Base-by-base conservation (phyloP, 1,284 basidiomycete species). In the Microbotryum violaceum region DNA sequence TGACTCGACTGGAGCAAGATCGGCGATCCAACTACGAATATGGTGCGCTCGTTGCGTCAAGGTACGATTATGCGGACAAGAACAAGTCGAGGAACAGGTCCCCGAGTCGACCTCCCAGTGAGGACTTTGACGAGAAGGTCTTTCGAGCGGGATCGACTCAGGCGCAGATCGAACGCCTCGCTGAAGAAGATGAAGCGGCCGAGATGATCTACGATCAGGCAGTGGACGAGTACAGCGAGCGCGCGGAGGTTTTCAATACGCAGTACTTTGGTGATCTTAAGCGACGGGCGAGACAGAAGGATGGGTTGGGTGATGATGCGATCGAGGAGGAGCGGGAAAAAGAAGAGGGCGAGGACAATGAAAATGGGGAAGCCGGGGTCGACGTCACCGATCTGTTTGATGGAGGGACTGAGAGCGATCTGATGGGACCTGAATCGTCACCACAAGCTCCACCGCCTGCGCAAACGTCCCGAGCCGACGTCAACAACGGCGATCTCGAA, bases 1-100 rank as follows among this genome's bases (percentile, higher is more conserved):
- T 69, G 37, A 70, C 69, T 23, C 67, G 73, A 8, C 60, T 73
- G 52, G 53, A 61, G 6, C 56, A 71, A 4, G 75, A 82, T 45
- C 85, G 88, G 73, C 79, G 79, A 52, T 85, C 82, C 70, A 81
- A 80, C 61, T 70, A 79, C 79, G n/a, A 82, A 79, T 37, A 78
- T 85, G 72, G 81, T 5, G 82, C 80, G 10, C 91, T 60, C 48
- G 16, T 49, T 62, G 50, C 70, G 75, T 49, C 37, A 14, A 42
- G 12, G 37, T 42, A 42, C 37, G 37, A 42, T 10, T 42, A 18
- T 18, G 16, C 37, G 14, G 18, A 18, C 37, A 42, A 42, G 37
- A 18, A 18, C 37, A 42, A 42, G 14, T 42, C 37, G 3, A 42
- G 12, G 37, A 42, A 3, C 16, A 9, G 37, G 5, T 27, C n/a